Conservation (phyloP, 306 rosid genomes). For the Dryas alaskensis region DNA sequence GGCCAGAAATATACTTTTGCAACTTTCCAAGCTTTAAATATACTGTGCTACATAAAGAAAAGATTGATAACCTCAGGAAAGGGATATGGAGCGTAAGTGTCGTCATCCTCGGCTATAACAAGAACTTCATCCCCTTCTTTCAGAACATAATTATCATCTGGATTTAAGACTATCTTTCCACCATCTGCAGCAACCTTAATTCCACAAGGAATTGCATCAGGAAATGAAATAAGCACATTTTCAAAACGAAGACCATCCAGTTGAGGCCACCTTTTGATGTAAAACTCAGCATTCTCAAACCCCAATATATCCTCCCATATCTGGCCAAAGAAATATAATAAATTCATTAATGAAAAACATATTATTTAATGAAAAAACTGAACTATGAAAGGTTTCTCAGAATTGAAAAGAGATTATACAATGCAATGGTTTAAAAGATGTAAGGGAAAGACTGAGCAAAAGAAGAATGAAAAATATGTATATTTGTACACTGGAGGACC, state of each 20-base stretch:
- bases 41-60: neutral
- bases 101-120: slow-evolving; percentile 98
- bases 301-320: slow-evolving; percentile 99
- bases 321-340: slow-evolving; percentile 45
- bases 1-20: neutral
- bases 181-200: slow-evolving; percentile 82
- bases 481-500: no score
- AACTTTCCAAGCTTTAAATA: neutral
- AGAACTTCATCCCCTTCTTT: slow-evolving; percentile 90
- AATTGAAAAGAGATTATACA: neutral
- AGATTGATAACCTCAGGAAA: slow-evolving; percentile 73
- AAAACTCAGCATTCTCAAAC: slow-evolving; percentile 97
- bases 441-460: neutral
- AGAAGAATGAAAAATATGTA: no score
- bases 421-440: neutral
- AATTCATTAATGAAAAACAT: neutral
- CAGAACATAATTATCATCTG: slow-evolving; percentile 74
- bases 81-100: slow-evolving; percentile 81
- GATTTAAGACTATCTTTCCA: slow-evolving; percentile 81
- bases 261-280: slow-evolving; percentile 91
- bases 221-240: slow-evolving; percentile 78
- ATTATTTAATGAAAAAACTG: neutral
- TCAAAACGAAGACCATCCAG: slow-evolving; percentile 63
- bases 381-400: neutral
- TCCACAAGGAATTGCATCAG: slow-evolving; percentile 97